Evolutionary conservation across 139 green algal species (phyloP).

Genomic region (Auxenochlorella pyrenoidosa): DNA sequence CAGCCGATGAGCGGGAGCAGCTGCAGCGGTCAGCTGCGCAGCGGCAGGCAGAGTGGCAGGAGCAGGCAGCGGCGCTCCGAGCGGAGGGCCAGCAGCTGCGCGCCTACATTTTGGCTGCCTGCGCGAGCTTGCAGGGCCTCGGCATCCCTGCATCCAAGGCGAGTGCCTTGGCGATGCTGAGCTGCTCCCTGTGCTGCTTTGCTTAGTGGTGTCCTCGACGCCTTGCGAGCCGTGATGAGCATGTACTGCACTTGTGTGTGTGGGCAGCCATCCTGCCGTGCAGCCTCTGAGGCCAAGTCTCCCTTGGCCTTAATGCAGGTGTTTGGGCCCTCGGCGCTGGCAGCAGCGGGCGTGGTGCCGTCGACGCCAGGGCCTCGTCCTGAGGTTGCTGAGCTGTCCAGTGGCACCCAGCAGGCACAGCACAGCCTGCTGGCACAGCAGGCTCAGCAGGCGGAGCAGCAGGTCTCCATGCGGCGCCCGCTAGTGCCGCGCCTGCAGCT

Average conservation of each 20-base stretch:
- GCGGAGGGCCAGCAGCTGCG: slow-evolving; percentile 30
- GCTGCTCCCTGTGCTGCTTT: not conserved
- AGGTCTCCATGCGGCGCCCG: not conserved
- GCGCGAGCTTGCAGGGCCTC: not conserved
- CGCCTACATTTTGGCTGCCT: not conserved
- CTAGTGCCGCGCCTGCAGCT: slow-evolving; percentile 35
- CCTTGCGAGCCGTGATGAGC: too few species aligned
- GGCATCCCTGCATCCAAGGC: slow-evolving; percentile 19
- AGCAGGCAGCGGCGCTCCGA: not conserved
- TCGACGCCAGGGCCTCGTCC: not conserved
- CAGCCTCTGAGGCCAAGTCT: too few species aligned
- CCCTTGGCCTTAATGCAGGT: slow-evolving; percentile 5
- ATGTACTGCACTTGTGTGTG: too few species aligned
- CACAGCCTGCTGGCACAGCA: not conserved
- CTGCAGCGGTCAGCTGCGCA: not conserved
- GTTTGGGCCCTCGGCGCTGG: slow-evolving; percentile 2
- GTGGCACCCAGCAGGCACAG: not conserved
- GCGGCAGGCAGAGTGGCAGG: not conserved
- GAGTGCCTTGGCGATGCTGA: not conserved
- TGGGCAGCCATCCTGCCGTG: too few species aligned
- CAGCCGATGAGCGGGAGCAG: not conserved
- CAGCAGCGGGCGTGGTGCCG: not conserved
- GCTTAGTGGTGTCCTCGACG: too few species aligned
- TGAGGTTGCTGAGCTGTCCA: not conserved
- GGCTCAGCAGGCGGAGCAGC: not conserved